Conservation (phyloP, 768 basidiomycete species). For the Termitomyces sp. region DNA sequence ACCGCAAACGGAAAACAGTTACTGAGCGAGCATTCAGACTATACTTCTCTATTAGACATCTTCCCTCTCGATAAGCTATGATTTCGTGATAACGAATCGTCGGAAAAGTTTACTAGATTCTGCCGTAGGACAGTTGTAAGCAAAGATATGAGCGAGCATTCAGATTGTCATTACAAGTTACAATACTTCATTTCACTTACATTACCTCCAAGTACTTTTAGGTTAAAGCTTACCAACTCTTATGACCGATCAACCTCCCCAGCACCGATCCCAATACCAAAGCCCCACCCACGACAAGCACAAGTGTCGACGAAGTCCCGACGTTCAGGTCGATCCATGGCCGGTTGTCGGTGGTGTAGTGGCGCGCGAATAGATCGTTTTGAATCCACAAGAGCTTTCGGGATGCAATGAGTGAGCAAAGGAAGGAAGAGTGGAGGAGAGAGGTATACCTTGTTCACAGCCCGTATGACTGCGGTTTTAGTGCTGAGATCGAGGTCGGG, state of each 20-base stretch:
- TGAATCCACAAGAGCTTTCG: slow-evolving; percentile 46
- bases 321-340: not conserved
- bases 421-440: not conserved
- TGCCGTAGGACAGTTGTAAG: too few relatives aligned
- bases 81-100: too few relatives aligned
- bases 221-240: not conserved
- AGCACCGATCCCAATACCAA: not conserved
- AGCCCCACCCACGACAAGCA: not conserved
- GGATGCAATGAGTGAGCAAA: not conserved
- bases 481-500: slow-evolving; percentile 31
- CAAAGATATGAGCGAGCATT: too few relatives aligned
- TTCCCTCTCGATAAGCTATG: not conserved
- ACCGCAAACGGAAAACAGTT: too few relatives aligned
- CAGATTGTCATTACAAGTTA: too few relatives aligned
- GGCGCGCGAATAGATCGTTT: slow-evolving; percentile 26
- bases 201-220: not conserved
- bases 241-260: not conserved
- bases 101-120: too few relatives aligned
- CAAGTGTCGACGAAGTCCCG: not conserved
- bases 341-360: slow-evolving; percentile 7
- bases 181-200: not conserved
- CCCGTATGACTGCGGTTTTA: slow-evolving; percentile 37
- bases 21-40: too few relatives aligned
- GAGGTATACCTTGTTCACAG: slow-evolving; percentile 38
- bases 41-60: too few relatives aligned